Evolutionary conservation across 179 eudicot genomes (phyloP).

Genomic region (Carnegiea gigantea): DNA sequence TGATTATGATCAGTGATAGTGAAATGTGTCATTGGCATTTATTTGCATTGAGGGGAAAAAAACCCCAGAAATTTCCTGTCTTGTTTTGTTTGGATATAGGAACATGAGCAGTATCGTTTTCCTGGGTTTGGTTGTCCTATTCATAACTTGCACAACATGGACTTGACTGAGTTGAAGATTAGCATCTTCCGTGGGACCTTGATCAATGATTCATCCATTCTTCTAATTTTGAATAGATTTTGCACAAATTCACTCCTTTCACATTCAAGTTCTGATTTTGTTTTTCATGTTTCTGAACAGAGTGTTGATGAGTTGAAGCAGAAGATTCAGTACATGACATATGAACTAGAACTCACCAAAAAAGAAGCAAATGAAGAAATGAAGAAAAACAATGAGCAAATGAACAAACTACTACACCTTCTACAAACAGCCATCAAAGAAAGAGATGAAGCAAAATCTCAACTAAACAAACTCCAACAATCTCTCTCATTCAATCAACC

Average conservation of each 20-base stretch:
- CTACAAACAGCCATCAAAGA: slow-evolving; percentile 54
- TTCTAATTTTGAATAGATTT: no score
- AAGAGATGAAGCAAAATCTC: slow-evolving; percentile 69
- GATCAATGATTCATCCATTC: slow-evolving; percentile 5
- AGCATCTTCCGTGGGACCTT: slow-evolving; percentile 22
- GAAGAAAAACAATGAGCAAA: slow-evolving; percentile 46
- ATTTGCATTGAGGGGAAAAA: no score
- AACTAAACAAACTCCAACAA: slow-evolving; percentile 42
- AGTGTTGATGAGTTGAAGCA: slow-evolving; percentile 56
- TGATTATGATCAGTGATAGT: slow-evolving; percentile 7
- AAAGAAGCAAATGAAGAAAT: slow-evolving; percentile 48
- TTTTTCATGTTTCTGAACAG: slow-evolving; percentile 28
- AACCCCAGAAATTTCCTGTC: not conserved
- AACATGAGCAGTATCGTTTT: not conserved
- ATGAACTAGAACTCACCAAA: slow-evolving; percentile 58
- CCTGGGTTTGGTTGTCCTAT: no score
- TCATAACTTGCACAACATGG: not conserved
- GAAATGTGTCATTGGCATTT: not conserved
- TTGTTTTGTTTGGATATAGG: no score
- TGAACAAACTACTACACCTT: slow-evolving; percentile 44
- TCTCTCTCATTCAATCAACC: slow-evolving; percentile 20
- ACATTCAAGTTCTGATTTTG: no score
- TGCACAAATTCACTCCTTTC: no score
- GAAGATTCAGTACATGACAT: slow-evolving; percentile 48
- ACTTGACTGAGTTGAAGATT: slow-evolving; percentile 18